Conservation (phyloP, 768 basidiomycete genomes). For the Naganishia antarctica region DNA sequence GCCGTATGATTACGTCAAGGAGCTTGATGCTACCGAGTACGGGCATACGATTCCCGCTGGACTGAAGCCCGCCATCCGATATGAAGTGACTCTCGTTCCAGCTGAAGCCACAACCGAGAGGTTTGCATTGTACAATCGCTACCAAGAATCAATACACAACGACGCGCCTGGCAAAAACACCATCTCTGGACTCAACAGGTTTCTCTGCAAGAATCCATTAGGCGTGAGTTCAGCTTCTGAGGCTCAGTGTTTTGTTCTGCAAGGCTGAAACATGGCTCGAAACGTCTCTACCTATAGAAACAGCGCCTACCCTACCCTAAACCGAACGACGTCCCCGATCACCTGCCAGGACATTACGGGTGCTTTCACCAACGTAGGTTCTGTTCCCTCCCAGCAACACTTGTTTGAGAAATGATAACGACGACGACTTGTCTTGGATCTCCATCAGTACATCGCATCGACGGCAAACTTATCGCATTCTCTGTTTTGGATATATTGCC, state of each 20-base stretch:
- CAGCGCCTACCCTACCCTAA: constrained; percentile 10
- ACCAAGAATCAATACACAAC: constrained; percentile 73
- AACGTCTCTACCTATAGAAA: not conserved
- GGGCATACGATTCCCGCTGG: not conserved
- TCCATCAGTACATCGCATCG: constrained; percentile 60
- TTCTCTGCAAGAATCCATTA: constrained; percentile 75
- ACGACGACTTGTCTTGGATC: no score
- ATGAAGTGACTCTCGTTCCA: constrained; percentile 68
- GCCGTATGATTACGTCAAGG: constrained; percentile 53
- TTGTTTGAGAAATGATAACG: no score
- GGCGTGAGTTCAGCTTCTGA: constrained; percentile 53
- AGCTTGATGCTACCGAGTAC: constrained; percentile 60
- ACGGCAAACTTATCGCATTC: constrained; percentile 75
- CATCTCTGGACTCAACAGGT: constrained; percentile 60
- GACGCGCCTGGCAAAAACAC: constrained; percentile 56
- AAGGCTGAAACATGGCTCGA: not conserved
- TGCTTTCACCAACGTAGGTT: constrained; percentile 73
- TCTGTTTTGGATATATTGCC: constrained; percentile 88
- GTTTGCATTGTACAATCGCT: constrained; percentile 67
- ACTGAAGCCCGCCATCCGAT: constrained; percentile 54
- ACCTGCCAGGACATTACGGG: constrained; percentile 77
- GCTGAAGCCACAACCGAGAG: constrained; percentile 76
- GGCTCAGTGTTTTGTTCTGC: not conserved
- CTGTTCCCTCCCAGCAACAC: no score
- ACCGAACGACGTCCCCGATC: constrained; percentile 46